These are phyloP conservation scores for Xylaria sp. DNA, from an alignment of 2,329 filamentous ascomycete species.

Conservation along the genomic window DNA sequence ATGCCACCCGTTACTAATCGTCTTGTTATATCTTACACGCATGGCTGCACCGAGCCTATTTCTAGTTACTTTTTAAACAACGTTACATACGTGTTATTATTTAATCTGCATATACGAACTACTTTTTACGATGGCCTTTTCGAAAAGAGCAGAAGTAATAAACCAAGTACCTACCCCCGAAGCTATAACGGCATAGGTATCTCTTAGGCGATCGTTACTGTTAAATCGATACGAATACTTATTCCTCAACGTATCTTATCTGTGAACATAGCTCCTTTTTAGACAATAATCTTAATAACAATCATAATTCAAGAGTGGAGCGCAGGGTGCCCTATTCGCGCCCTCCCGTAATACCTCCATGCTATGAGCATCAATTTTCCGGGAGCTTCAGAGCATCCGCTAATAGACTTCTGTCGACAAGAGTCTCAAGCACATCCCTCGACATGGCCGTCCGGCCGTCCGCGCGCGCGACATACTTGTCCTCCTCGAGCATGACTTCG, in stretches of 20 bases:
- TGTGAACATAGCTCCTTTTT: neutral
- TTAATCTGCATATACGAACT: too few relatives aligned
- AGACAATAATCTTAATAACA: neutral
- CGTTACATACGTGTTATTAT: too few relatives aligned
- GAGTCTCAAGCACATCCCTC: conserved; percentile 36
- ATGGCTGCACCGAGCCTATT: too few relatives aligned
- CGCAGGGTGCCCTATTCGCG: neutral
- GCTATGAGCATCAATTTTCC: neutral
- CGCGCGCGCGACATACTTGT: conserved; percentile 40
- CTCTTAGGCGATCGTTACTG: too few relatives aligned
- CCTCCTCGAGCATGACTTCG: conserved; percentile 45
- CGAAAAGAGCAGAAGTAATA: too few relatives aligned
- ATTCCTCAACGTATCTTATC: neutral
- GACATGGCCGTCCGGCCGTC: conserved; percentile 24
- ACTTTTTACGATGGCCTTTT: too few relatives aligned
- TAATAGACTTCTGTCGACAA: conserved; percentile 4
- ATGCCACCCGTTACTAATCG: too few relatives aligned
- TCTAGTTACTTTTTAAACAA: too few relatives aligned
- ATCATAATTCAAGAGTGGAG: neutral
- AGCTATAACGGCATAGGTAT: too few relatives aligned
- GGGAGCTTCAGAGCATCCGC: conserved; percentile 9
- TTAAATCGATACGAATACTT: neutral
- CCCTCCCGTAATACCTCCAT: neutral
- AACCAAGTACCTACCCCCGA: too few relatives aligned
- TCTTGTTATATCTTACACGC: too few relatives aligned